Evolutionary conservation across 192 early-diverging fungal genomes (phyloP).

Genomic region (Rhizoclosmatium globosum): DNA sequence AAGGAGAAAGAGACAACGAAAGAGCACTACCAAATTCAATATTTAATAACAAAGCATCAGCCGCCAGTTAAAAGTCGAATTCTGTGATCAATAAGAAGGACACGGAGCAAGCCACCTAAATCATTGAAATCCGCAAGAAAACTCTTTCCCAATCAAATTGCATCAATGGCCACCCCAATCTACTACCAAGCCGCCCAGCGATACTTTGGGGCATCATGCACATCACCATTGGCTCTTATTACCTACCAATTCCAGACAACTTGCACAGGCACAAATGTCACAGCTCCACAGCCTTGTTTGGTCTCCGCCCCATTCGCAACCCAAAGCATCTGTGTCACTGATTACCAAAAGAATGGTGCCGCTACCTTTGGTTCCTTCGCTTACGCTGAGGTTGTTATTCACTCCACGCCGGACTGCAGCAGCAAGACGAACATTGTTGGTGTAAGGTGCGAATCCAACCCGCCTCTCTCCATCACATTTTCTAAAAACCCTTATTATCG

Average conservation of each 20-base stretch:
- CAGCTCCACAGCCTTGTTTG: background rate
- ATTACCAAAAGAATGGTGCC: background rate
- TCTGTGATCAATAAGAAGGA: too few species aligned
- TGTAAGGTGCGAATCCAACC: background rate
- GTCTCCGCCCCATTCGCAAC: background rate
- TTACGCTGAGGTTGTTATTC: background rate
- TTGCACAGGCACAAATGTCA: background rate
- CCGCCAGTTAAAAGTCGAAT: too few species aligned
- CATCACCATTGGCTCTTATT: background rate
- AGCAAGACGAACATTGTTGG: background rate
- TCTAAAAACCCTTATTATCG: too few species aligned
- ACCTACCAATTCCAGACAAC: background rate
- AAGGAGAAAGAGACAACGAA: background rate
- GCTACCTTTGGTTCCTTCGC: background rate
- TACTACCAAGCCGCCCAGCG: background rate
- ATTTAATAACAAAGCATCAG: too few species aligned
- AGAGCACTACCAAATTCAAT: too few species aligned
- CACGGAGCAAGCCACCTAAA: too few species aligned
- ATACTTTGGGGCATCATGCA: background rate
- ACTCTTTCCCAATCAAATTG: too few species aligned
- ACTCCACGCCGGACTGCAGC: background rate
- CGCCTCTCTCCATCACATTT: background rate
- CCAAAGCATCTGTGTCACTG: background rate
- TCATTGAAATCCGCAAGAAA: too few species aligned
- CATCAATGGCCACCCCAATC: too few species aligned